These are phyloP conservation scores for Sapria himalayana DNA, from an alignment of 345 rosid species.

Conservation along the genomic window DNA sequence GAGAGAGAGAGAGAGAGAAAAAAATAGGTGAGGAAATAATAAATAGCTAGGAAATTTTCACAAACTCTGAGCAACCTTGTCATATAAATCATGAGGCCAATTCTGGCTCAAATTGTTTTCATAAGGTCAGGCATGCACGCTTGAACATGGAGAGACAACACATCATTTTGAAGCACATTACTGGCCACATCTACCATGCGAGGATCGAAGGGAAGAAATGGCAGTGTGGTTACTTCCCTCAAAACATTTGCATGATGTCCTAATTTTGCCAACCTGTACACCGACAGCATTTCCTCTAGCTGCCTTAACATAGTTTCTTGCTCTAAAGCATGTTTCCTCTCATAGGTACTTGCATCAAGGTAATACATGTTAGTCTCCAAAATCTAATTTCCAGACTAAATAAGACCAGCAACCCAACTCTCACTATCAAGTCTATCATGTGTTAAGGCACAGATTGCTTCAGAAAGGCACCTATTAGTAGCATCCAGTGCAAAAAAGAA, in stretches of 20 bases:
- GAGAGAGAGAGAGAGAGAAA: too few relatives aligned
- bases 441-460: too few relatives aligned
- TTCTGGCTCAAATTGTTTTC: slow-evolving; percentile 54
- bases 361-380: too few relatives aligned
- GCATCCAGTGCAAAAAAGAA: too few relatives aligned
- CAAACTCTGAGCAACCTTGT: slow-evolving; percentile 60
- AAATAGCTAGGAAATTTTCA: too few relatives aligned
- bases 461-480: too few relatives aligned
- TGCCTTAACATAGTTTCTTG: slow-evolving; percentile 84
- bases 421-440: too few relatives aligned
- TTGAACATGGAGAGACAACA: slow-evolving; percentile 71
- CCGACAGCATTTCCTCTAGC: slow-evolving; percentile 75
- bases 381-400: too few relatives aligned
- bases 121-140: slow-evolving; percentile 75
- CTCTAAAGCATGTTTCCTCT: slow-evolving; percentile 60
- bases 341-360: slow-evolving; percentile 70
- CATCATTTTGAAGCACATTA: slow-evolving; percentile 38
- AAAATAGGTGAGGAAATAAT: too few relatives aligned
- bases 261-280: slow-evolving; percentile 45
- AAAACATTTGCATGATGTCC: slow-evolving; percentile 65
- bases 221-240: slow-evolving; percentile 80
- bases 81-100: slow-evolving; percentile 83
- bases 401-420: too few relatives aligned
- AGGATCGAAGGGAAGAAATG: slow-evolving; percentile 81
- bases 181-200: slow-evolving; percentile 32